These are phyloP conservation scores for Cladosporium cucumerinum DNA, from an alignment of 2,329 filamentous ascomycete species.

Conservation along the genomic window DNA sequence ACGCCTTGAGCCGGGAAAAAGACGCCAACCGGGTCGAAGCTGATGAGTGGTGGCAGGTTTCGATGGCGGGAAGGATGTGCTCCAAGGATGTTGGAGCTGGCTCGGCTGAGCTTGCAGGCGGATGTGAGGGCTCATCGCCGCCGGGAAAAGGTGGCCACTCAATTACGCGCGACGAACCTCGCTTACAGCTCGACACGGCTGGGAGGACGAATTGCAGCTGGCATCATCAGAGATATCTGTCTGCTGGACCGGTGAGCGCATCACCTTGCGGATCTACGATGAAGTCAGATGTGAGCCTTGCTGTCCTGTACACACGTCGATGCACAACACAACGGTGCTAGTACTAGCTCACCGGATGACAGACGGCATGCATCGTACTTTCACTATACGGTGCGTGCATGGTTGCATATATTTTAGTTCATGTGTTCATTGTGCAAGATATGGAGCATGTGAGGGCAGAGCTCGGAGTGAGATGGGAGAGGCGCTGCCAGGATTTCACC, in stretches of 20 bases:
- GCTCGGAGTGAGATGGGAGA: neutral
- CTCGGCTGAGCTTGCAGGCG: slow-evolving; percentile 1
- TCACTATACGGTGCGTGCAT: neutral
- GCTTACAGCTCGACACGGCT: slow-evolving; percentile 3
- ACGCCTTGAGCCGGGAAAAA: neutral
- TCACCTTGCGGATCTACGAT: neutral
- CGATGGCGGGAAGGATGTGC: slow-evolving; percentile 10
- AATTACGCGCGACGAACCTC: neutral
- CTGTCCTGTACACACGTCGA: neutral
- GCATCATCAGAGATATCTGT: neutral
- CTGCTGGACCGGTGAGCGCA: neutral
- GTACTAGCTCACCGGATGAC: neutral
- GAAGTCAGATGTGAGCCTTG: neutral
- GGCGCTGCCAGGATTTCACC: neutral
- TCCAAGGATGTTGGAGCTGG: slow-evolving; percentile 6
- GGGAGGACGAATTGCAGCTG: neutral
- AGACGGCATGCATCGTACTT: neutral
- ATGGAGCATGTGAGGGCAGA: neutral
- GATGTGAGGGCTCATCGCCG: slow-evolving; percentile 7
- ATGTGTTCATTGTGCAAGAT: neutral
- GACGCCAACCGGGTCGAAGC: slow-evolving; percentile 5
- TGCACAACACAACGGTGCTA: neutral
- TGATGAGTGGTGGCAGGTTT: slow-evolving; percentile 8
- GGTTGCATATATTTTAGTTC: neutral
- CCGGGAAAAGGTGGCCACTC: slow-evolving; percentile 1